Conservation (phyloP, 768 basidiomycete genomes). For the Tricholoma furcatifolium region DNA sequence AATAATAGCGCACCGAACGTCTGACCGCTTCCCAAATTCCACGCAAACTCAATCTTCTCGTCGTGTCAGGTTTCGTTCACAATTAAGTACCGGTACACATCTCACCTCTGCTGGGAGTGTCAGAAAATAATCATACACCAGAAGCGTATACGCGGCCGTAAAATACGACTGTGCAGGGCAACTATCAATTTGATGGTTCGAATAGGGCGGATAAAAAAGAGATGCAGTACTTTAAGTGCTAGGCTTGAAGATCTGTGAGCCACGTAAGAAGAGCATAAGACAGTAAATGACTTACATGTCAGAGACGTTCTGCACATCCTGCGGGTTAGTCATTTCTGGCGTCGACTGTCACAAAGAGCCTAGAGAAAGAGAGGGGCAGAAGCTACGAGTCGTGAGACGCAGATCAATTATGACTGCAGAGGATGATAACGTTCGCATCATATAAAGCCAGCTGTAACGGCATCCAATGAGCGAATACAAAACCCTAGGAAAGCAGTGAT, state of each 20-base stretch:
- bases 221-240: not conserved
- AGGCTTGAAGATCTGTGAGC: not conserved
- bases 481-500: no score
- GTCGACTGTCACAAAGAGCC: not conserved
- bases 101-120: conserved; percentile 17
- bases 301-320: not conserved
- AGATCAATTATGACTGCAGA: no score
- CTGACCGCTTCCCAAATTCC: conserved; percentile 8
- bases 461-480: no score
- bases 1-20: conserved; percentile 5
- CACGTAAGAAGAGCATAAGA: not conserved
- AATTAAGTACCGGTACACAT: not conserved
- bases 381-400: not conserved
- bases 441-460: no score
- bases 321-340: not conserved
- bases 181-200: not conserved
- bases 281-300: not conserved
- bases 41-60: conserved; percentile 16
- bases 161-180: conserved; percentile 5
- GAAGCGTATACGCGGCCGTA: conserved; percentile 10
- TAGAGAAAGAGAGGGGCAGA: not conserved
- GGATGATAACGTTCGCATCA: no score
- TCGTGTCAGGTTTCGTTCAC: not conserved
- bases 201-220: not conserved
- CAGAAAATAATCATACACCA: conserved; percentile 18